Evolutionary conservation across 1,284 basidiomycete species (phyloP), one percentile per base, ranked within the genome.

Genomic region (Boletus sp.): DNA sequence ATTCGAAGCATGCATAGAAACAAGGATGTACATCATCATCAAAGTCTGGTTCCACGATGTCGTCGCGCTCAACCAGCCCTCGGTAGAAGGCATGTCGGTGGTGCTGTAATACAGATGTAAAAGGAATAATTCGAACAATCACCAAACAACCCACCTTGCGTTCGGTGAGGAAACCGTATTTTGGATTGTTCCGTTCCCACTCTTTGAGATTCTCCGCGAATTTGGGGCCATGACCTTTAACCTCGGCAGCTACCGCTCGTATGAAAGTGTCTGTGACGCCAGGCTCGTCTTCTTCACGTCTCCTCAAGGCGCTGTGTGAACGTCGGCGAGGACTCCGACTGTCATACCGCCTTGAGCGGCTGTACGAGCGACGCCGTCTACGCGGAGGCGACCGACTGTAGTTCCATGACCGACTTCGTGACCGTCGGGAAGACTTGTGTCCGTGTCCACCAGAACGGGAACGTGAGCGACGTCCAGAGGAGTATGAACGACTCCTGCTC

Each of bases 41-140:
- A 71, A 98, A 98, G 56, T 87, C 85, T 1, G 86, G 82, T 59
- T 78, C 85, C 63, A 76, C 73, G 9, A 77, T 69, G 59, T 86
- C 85, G 45, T 80, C 77, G 11, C 84, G 84, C 63, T 91, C 85
- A 18, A 96, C 72, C 20, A 92, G 78, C 33, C 88, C 86, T 45
- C 84, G 82, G 75, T 94, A 98, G 67, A 89, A 90, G 55, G 88
- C 87, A 72, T 94, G 84, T 55, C 89, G 83, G 9, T 89, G 89
- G 66, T 91, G 82, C 93, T 96, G 67, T 20, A 58, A 45, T 53
- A 53, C 61, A 58, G 57, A 62, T 44, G 50, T 63, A 41, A 70
- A 43, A 35, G 7, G 18, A 36, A 46, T 37, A 3, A 22, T 47
- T 12, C 18, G n/a, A 22, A 44, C 15, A 13, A 50, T 27, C n/a